Conservation (phyloP, 164 flowering plant genomes). For the Piper longum region DNA sequence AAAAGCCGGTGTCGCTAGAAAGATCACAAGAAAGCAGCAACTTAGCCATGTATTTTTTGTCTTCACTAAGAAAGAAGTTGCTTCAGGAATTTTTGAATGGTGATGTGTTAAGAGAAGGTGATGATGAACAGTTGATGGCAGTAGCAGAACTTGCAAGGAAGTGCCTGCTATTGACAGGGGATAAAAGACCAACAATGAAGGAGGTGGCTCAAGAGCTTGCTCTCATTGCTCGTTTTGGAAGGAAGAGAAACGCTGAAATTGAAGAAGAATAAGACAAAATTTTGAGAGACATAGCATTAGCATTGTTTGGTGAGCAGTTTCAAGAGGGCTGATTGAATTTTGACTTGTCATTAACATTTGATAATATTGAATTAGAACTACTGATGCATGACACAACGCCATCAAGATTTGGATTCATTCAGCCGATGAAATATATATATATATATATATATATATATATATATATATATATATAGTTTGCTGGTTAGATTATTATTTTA, state of each 20-base stretch:
- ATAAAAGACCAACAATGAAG: slow-evolving; percentile 11
- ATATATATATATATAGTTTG: no score
- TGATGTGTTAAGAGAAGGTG: slow-evolving; percentile 7
- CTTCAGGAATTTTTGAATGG: slow-evolving; percentile 3
- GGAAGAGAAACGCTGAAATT: background rate
- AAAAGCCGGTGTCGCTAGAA: slow-evolving; percentile 11
- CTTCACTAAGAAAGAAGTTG: slow-evolving; percentile 10
- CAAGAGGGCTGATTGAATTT: no score
- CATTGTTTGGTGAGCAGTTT: slow-evolving; percentile 2
- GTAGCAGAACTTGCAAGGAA: slow-evolving; percentile 7
- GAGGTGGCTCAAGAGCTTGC: slow-evolving; percentile 10
- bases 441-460: no score
- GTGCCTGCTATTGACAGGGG: slow-evolving; percentile 6
- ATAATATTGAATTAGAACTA: no score
- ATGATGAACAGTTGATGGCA: background rate
- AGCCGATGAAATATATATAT: no score
- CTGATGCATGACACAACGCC: no score
- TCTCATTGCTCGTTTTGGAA: slow-evolving; percentile 1
- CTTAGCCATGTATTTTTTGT: slow-evolving; percentile 16
- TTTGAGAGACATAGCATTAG: no score
- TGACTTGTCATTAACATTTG: no score
- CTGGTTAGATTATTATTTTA: no score
- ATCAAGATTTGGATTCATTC: no score
- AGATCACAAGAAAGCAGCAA: slow-evolving; percentile 5
- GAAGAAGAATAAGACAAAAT: slow-evolving; percentile 4